Conservation (phyloP, 805 yeast genomes). For the Nakazawaea laoshanensis region DNA sequence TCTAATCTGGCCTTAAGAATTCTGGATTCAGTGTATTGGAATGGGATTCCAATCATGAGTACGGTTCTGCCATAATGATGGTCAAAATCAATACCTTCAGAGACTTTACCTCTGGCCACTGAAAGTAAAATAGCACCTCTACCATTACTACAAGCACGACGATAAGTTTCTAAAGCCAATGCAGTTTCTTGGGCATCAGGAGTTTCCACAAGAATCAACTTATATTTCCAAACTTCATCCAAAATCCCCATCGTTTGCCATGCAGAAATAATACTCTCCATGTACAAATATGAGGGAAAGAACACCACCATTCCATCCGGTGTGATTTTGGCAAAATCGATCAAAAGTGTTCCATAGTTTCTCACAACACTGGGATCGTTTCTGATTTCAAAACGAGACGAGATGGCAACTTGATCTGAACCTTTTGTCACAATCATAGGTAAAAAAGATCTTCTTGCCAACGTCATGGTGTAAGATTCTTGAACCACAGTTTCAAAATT, state of each 20-base stretch:
- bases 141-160: conserved; percentile 96
- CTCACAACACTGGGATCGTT: conserved; percentile 97
- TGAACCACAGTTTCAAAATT: conserved; percentile 90
- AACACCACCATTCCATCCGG: conserved; percentile 98
- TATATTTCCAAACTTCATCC: conserved; percentile 98
- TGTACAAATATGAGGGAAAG: conserved; percentile 92
- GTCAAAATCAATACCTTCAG: conserved; percentile 98
- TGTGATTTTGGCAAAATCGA: conserved; percentile 89
- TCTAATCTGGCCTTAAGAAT: conserved; percentile 92
- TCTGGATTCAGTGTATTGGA: conserved; percentile 96
- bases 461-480: conserved; percentile 92
- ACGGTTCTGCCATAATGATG: conserved; percentile 98
- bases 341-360: conserved; percentile 86
- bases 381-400: conserved; percentile 92
- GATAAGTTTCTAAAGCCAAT: conserved; percentile 86
- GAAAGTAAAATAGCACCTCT: conserved; percentile 94
- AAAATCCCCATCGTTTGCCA: conserved; percentile 99
- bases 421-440: conserved; percentile 97
- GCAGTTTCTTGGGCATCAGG: conserved; percentile 99
- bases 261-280: conserved; percentile 97
- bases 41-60: conserved; percentile 97
- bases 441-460: conserved; percentile 83
- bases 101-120: conserved; percentile 98
- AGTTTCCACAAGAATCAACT: conserved; percentile 89
- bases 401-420: conserved; percentile 94